Conservation (phyloP, 2,329 filamentous ascomycete genomes). For the Microascus cirrosus region DNA sequence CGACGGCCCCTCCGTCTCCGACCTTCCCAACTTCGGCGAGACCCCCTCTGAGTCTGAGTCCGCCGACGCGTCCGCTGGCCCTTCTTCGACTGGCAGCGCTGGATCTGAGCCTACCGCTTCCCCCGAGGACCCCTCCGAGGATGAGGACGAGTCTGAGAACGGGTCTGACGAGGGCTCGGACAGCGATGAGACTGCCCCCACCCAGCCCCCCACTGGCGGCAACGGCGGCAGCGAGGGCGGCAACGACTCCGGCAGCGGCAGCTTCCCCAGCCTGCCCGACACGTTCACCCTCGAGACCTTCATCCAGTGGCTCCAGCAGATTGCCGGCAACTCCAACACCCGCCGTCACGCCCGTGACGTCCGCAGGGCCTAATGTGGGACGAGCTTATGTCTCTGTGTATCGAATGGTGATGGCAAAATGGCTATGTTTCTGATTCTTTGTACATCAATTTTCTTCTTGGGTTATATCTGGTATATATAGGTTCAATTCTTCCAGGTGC, state of each 20-base stretch:
- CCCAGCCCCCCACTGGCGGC: not conserved
- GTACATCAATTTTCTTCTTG: not conserved
- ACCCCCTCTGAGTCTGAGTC: too few species aligned
- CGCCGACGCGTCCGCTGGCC: not conserved
- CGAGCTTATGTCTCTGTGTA: not conserved
- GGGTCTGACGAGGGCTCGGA: not conserved
- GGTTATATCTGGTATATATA: not conserved
- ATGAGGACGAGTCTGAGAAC: too few species aligned
- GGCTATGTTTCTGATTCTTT: not conserved
- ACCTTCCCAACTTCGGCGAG: too few species aligned
- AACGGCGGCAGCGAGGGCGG: not conserved
- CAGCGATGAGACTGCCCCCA: not conserved
- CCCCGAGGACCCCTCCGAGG: too few species aligned
- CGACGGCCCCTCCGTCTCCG: too few species aligned
- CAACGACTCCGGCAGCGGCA: not conserved
- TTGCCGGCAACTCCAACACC: not conserved
- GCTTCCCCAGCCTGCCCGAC: constrained; percentile 2
- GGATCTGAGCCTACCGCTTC: too few species aligned
- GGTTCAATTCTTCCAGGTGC: not conserved
- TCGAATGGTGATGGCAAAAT: not conserved
- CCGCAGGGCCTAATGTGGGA: not conserved
- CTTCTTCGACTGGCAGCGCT: not conserved
- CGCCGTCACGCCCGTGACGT: constrained; percentile 2
- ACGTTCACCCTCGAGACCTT: constrained; percentile 7
- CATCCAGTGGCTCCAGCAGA: constrained; percentile 2